Evolutionary conservation across 306 rosid genomes (phyloP).

Genomic region (Pachyrhizus erosus): DNA sequence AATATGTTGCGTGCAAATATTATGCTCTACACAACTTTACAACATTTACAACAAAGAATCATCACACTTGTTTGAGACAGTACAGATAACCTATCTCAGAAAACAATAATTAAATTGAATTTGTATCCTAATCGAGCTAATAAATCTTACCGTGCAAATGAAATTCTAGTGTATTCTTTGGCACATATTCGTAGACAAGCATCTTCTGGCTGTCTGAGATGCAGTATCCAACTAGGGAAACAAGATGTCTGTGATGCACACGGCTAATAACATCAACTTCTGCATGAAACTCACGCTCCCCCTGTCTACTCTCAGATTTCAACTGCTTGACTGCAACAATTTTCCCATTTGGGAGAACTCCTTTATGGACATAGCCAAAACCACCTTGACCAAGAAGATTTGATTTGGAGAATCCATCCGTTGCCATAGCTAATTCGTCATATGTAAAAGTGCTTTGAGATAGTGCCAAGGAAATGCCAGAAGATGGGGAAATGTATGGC

Average conservation of each 20-base stretch:
- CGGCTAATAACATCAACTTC: slow-evolving; percentile 75
- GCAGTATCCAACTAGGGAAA: slow-evolving; percentile 70
- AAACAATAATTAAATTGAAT: slow-evolving; percentile 5
- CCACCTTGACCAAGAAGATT: slow-evolving; percentile 80
- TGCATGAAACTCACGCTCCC: slow-evolving; percentile 75
- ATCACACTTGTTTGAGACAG: not conserved
- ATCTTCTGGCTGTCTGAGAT: slow-evolving; percentile 55
- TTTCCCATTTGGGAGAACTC: slow-evolving; percentile 70
- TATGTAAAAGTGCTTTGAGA: slow-evolving; percentile 59
- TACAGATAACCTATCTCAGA: not conserved
- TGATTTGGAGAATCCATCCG: slow-evolving; percentile 55
- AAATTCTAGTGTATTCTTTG: slow-evolving; percentile 60
- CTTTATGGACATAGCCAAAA: slow-evolving; percentile 72
- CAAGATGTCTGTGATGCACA: slow-evolving; percentile 75
- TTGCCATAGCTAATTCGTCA: slow-evolving; percentile 60
- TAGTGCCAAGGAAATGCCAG: slow-evolving; percentile 45
- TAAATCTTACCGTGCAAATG: slow-evolving; percentile 64
- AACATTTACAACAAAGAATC: slow-evolving; percentile 1
- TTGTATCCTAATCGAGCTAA: not conserved
- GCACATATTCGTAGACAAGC: slow-evolving; percentile 71
- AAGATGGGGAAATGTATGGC: slow-evolving; percentile 35
- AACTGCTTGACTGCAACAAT: slow-evolving; percentile 68
- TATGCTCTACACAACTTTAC: not conserved
- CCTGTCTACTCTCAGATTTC: slow-evolving; percentile 65
- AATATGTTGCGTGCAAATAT: not conserved